Conservation (phyloP, 805 yeast species). For the Kodamaea nitidulidarum region DNA sequence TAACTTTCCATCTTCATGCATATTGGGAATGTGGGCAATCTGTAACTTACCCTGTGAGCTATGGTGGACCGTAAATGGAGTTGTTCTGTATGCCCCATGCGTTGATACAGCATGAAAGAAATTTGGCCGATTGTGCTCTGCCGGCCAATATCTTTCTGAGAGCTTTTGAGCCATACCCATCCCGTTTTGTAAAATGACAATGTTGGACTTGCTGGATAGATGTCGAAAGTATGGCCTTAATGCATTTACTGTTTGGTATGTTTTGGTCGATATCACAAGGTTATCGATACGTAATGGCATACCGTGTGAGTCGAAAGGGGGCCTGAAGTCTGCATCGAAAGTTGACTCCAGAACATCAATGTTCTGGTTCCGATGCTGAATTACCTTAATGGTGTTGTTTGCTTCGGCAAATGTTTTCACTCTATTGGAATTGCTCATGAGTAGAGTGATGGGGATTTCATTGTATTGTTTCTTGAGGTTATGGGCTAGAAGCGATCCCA, state of each 20-base stretch:
- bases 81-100: slow-evolving; percentile 69
- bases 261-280: slow-evolving; percentile 74
- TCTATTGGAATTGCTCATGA: slow-evolving; percentile 37
- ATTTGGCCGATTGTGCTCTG: slow-evolving; percentile 43
- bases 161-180: slow-evolving; percentile 65
- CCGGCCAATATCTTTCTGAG: slow-evolving; percentile 52
- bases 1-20: neutral
- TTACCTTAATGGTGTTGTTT: slow-evolving; percentile 35
- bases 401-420: slow-evolving; percentile 37
- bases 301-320: slow-evolving; percentile 9
- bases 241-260: slow-evolving; percentile 68
- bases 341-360: slow-evolving; percentile 11
- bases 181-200: slow-evolving; percentile 80
- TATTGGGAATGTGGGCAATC: slow-evolving; percentile 51
- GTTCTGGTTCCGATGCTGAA: slow-evolving; percentile 20
- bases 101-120: slow-evolving; percentile 72
- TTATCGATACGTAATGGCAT: slow-evolving; percentile 38
- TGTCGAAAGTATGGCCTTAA: slow-evolving; percentile 48
- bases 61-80: slow-evolving; percentile 40
- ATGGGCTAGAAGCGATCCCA: slow-evolving; percentile 48
- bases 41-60: slow-evolving; percentile 69
- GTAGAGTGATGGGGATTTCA: slow-evolving; percentile 31
- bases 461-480: slow-evolving; percentile 40
- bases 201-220: slow-evolving; percentile 48
- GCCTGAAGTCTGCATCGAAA: slow-evolving; percentile 26